Conservation (phyloP, 805 yeast genomes). For the Hanseniaspora hatyaiensis region DNA sequence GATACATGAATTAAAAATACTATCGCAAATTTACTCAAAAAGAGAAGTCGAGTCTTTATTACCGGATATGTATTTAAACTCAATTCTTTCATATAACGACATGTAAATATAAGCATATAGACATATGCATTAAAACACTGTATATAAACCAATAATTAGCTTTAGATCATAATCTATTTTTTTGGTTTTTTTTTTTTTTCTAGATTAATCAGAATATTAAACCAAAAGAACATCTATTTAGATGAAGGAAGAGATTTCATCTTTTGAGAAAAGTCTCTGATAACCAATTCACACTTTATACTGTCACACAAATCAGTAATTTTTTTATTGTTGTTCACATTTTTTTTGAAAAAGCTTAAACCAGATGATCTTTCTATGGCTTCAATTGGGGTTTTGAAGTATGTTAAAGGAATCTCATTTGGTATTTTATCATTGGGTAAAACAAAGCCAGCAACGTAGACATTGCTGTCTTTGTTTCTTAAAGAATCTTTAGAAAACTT, state of each 20-base stretch:
- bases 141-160: no score
- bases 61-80: no score
- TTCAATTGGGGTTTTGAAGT: constrained; percentile 78
- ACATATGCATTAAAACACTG: no score
- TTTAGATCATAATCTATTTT: no score
- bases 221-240: not conserved
- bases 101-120: no score
- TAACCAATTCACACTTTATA: constrained; percentile 63
- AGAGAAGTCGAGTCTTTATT: no score
- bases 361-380: constrained; percentile 85
- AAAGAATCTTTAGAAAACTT: constrained; percentile 25
- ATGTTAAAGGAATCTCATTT: constrained; percentile 56
- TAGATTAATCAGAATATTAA: no score
- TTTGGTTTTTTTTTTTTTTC: not conserved
- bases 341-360: constrained; percentile 59
- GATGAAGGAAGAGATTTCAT: constrained; percentile 29
- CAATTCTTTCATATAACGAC: no score
- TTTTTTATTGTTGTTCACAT: constrained; percentile 41
- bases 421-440: constrained; percentile 75
- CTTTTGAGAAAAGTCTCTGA: constrained; percentile 62
- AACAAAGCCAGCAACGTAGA: constrained; percentile 85
- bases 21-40: no score
- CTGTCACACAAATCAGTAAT: constrained; percentile 61
- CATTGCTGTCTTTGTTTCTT: constrained; percentile 21
- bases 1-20: no score